These are phyloP conservation scores for Kockovaella imperatae DNA, from an alignment of 768 basidiomycete species.

Conservation along the genomic window DNA sequence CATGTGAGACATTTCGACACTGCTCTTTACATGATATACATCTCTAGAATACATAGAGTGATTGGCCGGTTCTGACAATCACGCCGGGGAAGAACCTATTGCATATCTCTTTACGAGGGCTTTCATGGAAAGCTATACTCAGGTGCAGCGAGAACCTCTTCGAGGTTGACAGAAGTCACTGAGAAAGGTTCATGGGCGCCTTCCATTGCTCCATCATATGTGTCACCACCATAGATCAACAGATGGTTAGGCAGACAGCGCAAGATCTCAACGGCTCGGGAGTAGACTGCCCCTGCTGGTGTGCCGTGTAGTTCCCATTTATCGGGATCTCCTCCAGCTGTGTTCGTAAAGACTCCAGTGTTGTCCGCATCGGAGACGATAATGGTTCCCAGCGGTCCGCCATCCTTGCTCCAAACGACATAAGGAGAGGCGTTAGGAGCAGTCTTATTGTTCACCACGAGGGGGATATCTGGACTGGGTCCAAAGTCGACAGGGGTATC, in stretches of 20 bases:
- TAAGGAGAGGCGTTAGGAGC: constrained; percentile 11
- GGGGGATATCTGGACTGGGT: constrained; percentile 1
- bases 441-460: constrained; percentile 8
- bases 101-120: too few species aligned
- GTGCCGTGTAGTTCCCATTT: not conserved
- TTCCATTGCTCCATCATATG: not conserved
- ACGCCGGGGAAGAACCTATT: too few species aligned
- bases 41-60: too few species aligned
- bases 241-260: not conserved
- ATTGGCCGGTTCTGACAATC: too few species aligned
- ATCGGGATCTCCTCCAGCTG: not conserved
- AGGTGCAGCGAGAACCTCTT: not conserved
- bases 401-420: constrained; percentile 15
- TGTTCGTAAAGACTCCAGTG: constrained; percentile 13
- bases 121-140: too few species aligned
- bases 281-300: not conserved
- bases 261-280: not conserved
- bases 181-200: not conserved
- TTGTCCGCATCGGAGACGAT: constrained; percentile 14
- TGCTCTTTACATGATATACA: too few species aligned
- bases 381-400: constrained; percentile 10
- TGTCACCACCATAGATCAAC: not conserved
- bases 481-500: constrained; percentile 12
- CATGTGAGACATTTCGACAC: too few species aligned
- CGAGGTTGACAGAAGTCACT: not conserved